These are phyloP conservation scores for Aleurites moluccanus DNA, from an alignment of 441 rosid genomes.

Conservation along the genomic window DNA sequence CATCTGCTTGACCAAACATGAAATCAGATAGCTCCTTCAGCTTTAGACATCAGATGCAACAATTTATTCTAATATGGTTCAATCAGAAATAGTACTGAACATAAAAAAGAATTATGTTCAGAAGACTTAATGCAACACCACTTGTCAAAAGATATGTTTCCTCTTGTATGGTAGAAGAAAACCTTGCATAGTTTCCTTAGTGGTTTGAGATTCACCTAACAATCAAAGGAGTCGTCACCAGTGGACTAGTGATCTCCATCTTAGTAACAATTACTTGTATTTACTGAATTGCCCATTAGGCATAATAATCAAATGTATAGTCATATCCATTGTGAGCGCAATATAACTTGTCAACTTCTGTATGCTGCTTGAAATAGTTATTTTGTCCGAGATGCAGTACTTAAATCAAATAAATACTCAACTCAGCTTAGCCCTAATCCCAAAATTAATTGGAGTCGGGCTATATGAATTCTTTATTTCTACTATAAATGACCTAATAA, in stretches of 20 bases:
- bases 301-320: neutral
- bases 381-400: neutral
- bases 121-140: neutral
- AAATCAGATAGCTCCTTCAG: constrained; percentile 24
- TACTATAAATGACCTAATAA: neutral
- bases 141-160: neutral
- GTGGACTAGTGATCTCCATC: neutral
- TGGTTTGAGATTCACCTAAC: neutral
- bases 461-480: too few species aligned
- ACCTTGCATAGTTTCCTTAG: neutral
- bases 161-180: neutral
- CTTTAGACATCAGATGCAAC: constrained; percentile 7
- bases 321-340: neutral
- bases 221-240: constrained; percentile 1
- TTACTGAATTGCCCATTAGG: neutral
- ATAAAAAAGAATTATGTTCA: neutral
- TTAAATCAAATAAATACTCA: neutral
- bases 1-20: constrained; percentile 57
- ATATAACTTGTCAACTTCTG: neutral
- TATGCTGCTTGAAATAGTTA: neutral
- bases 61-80: neutral
- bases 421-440: too few species aligned
- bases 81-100: neutral
- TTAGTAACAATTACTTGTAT: neutral
- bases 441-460: too few species aligned